These are phyloP conservation scores for Penicillium thymicola DNA, from an alignment of 2,329 filamentous ascomycete genomes.

Conservation along the genomic window DNA sequence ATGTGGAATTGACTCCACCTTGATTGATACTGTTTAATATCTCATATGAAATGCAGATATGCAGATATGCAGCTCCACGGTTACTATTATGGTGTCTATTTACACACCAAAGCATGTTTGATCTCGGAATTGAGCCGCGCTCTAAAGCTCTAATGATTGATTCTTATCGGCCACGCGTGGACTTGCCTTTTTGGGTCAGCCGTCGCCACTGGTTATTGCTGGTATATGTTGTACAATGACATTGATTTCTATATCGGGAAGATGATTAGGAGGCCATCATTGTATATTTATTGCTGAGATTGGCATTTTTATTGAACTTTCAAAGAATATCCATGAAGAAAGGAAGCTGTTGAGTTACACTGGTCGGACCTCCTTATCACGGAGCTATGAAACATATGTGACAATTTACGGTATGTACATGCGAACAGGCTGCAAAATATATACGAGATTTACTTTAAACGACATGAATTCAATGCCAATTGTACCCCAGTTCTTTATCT, in stretches of 20 bases:
- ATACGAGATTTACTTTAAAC: background rate
- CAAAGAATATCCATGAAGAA: background rate
- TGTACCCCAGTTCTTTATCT: constrained; percentile 10
- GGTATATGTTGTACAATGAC: background rate
- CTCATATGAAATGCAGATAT: constrained; percentile 1
- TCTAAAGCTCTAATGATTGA: constrained; percentile 4
- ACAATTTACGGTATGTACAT: background rate
- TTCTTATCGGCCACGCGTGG: constrained; percentile 21
- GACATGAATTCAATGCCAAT: background rate
- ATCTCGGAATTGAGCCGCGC: background rate
- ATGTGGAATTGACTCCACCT: background rate
- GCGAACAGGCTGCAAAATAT: background rate
- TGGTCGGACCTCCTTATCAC: background rate
- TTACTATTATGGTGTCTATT: background rate
- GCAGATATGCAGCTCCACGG: constrained; percentile 2
- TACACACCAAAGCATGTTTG: background rate
- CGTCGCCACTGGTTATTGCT: constrained; percentile 12
- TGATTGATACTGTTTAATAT: background rate
- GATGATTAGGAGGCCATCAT: too few species aligned
- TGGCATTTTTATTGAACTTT: background rate
- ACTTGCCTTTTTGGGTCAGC: constrained; percentile 17
- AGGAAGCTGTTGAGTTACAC: background rate
- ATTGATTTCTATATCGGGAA: background rate
- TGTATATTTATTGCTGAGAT: background rate
- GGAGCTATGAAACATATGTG: background rate